Evolutionary conservation across 2,329 filamentous ascomycete genomes (phyloP).

Genomic region (Scortechinia acanthostroma): DNA sequence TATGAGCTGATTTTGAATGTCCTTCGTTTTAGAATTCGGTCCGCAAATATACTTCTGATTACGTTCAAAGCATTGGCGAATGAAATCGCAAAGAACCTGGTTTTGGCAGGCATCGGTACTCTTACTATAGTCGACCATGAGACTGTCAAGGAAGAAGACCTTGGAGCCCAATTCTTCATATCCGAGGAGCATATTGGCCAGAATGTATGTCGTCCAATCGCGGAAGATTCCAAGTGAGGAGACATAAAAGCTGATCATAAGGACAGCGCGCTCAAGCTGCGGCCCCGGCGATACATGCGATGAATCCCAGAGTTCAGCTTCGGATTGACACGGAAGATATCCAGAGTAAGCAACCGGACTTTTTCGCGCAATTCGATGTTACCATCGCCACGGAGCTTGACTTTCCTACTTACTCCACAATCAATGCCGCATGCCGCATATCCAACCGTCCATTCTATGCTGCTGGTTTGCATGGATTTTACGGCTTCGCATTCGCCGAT

Average conservation of each 20-base stretch:
- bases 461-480: slow-evolving; percentile 53
- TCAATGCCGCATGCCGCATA: slow-evolving; percentile 51
- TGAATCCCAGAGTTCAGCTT: slow-evolving; percentile 55
- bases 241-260: slow-evolving; percentile 1
- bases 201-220: slow-evolving; percentile 31
- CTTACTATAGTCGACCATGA: background rate
- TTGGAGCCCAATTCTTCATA: background rate
- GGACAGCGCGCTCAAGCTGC: slow-evolving; percentile 50
- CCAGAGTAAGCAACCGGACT: slow-evolving; percentile 37
- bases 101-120: background rate
- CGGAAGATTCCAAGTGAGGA: background rate
- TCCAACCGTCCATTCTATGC: slow-evolving; percentile 53
- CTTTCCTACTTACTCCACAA: slow-evolving; percentile 39
- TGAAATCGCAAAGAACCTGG: background rate
- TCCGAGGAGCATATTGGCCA: slow-evolving; percentile 47
- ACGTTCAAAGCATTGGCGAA: background rate
- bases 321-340: slow-evolving; percentile 40
- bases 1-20: too few species aligned
- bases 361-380: slow-evolving; percentile 48
- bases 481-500: slow-evolving; percentile 60
- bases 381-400: slow-evolving; percentile 56
- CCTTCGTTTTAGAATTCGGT: background rate
- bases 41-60: background rate
- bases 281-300: slow-evolving; percentile 45
- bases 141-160: background rate